Evolutionary conservation across 2,329 filamentous ascomycete genomes (phyloP).

Genomic region (Aspergillus puulaauensis): DNA sequence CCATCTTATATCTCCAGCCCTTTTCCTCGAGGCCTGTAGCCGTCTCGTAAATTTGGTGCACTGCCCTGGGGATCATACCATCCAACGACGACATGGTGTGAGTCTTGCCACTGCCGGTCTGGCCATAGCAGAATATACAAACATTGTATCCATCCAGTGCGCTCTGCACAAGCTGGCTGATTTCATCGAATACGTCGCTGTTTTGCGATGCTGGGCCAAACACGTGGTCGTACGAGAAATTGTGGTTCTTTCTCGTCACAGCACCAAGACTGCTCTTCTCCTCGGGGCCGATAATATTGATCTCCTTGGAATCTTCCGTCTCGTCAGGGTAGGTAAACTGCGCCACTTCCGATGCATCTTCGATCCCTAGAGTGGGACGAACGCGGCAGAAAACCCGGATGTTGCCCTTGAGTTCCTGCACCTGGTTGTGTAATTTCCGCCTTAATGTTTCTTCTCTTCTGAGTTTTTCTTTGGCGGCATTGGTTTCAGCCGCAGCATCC

Average conservation of each 20-base stretch:
- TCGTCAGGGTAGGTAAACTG: conserved; percentile 76
- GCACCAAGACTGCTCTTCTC: conserved; percentile 78
- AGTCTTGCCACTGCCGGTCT: conserved; percentile 96
- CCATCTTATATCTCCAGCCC: conserved; percentile 92
- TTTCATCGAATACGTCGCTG: conserved; percentile 87
- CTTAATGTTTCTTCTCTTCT: conserved; percentile 88
- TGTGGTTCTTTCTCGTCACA: conserved; percentile 73
- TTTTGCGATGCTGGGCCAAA: conserved; percentile 79
- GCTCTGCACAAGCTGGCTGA: conserved; percentile 93
- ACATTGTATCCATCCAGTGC: conserved; percentile 98
- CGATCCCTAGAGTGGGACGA: conserved; percentile 66
- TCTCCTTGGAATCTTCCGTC: conserved; percentile 81
- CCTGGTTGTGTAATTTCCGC: conserved; percentile 92
- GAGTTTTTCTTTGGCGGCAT: conserved; percentile 74
- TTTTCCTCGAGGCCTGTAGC: conserved; percentile 81
- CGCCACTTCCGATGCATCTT: conserved; percentile 62
- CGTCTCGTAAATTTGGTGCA: conserved; percentile 89
- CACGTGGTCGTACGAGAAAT: conserved; percentile 90
- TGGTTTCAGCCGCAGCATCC: conserved; percentile 69
- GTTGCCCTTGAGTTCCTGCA: conserved; percentile 96
- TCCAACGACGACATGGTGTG: conserved; percentile 89
- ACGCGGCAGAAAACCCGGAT: conserved; percentile 98
- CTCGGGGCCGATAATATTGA: conserved; percentile 78
- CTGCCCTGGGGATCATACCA: conserved; percentile 93
- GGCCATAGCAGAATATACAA: conserved; percentile 97